A percentile compares a stretch with the other conserved stretches of the same genome.
Evolutionary conservation across 2,329 filamentous ascomycete species (phyloP).

Genomic region (Paramyrothecium sp.): DNA sequence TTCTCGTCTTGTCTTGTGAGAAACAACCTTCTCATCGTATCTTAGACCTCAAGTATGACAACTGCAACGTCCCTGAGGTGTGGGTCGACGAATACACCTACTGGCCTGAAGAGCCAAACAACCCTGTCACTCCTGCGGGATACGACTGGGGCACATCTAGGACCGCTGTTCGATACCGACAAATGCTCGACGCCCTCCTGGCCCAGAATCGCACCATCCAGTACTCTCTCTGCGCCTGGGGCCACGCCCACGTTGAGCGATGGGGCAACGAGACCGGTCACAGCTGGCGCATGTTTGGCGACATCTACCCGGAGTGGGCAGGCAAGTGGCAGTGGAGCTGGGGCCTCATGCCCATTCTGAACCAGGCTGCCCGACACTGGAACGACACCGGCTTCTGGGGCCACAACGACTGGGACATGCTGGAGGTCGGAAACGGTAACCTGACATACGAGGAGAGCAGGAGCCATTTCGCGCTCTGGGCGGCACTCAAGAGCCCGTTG

Average conservation of each 20-base stretch:
- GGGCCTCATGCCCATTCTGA: constrained; percentile 39
- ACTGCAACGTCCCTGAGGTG: constrained; percentile 42
- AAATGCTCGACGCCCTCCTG: constrained; percentile 52
- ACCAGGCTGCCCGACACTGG: constrained; percentile 26
- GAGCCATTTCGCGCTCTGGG: constrained; percentile 52
- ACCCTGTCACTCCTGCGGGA: constrained; percentile 10
- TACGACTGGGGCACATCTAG: constrained; percentile 22
- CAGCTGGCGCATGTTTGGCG: constrained; percentile 43
- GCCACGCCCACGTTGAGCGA: constrained; percentile 43
- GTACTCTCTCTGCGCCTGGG: constrained; percentile 55
- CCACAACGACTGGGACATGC: constrained; percentile 50
- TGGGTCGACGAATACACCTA: constrained; percentile 33
- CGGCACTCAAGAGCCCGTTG: constrained; percentile 46
- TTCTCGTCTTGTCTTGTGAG: constrained; percentile 4
- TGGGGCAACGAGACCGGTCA: constrained; percentile 50
- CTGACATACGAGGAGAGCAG: constrained; percentile 43
- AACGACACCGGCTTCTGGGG: constrained; percentile 46
- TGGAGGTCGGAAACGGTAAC: constrained; percentile 48
- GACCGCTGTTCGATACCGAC: constrained; percentile 38
- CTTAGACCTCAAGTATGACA: constrained; percentile 35
- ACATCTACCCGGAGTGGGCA: constrained; percentile 30
- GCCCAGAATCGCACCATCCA: constrained; percentile 43
- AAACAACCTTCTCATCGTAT: constrained; percentile 11
- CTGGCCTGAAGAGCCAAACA: constrained; percentile 16
- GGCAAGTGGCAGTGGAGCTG: constrained; percentile 17